phyloP scores from a whole-genome alignment of 331 rosid species.

The Dryas integrifolia region DNA sequence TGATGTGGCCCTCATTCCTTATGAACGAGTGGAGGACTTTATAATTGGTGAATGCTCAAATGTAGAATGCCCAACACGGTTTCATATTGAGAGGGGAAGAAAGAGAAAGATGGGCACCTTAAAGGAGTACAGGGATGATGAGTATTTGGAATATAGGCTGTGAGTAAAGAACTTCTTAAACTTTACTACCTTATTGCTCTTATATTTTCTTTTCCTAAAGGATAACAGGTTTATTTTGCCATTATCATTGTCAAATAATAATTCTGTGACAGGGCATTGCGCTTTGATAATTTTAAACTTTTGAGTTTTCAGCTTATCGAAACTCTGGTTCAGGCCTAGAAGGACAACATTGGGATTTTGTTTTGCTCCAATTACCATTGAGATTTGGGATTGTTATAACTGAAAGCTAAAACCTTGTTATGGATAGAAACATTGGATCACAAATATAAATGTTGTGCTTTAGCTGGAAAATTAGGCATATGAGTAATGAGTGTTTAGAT shows the following conservation, averaged over 20 bases:
- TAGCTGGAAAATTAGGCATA: too few relatives aligned
- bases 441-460: background rate
- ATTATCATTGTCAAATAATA: background rate
- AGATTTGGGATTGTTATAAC: background rate
- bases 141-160: constrained; percentile 83
- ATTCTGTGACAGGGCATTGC: background rate
- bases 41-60: constrained; percentile 82
- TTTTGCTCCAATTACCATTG: background rate
- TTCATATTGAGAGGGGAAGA: constrained; percentile 80
- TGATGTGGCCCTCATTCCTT: constrained; percentile 87
- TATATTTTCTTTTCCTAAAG: background rate
- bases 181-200: constrained; percentile 9
- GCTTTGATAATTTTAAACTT: background rate
- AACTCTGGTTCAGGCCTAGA: background rate
- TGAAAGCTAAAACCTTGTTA: background rate
- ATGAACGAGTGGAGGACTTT: constrained; percentile 79
- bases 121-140: constrained; percentile 84
- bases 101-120: constrained; percentile 71
- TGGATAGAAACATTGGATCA: background rate
- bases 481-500: background rate
- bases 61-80: constrained; percentile 77
- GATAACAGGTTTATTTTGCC: background rate
- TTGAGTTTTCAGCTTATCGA: background rate
- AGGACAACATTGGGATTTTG: background rate
- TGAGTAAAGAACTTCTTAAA: constrained; percentile 42